Evolutionary conservation across 306 rosid species (phyloP).

Genomic region (Rubus parviflorus): DNA sequence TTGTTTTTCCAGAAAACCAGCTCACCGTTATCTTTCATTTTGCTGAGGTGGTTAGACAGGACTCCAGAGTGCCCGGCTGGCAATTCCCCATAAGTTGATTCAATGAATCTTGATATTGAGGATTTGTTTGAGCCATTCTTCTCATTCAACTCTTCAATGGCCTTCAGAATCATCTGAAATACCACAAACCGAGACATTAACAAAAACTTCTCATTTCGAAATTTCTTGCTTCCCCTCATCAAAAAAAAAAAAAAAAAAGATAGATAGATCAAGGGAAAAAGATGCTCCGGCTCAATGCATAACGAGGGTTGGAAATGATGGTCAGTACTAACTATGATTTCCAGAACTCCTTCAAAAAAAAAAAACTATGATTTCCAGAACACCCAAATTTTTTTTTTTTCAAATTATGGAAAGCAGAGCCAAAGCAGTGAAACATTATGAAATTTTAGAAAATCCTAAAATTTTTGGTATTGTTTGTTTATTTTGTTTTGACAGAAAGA

Average conservation of each 20-base stretch:
- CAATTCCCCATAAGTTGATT: constrained; percentile 64
- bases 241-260: no score
- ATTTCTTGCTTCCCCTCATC: not conserved
- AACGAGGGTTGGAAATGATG: not conserved
- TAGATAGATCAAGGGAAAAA: not conserved
- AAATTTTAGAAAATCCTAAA: not conserved
- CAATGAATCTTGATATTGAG: constrained; percentile 71
- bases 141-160: constrained; percentile 54
- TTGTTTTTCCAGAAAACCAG: constrained; percentile 71
- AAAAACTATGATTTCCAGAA: not conserved
- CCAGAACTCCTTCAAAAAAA: no score
- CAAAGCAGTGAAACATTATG: not conserved
- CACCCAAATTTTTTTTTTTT: not conserved
- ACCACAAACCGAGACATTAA: not conserved
- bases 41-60: constrained; percentile 60
- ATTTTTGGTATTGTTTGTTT: not conserved
- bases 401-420: constrained; percentile 1
- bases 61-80: constrained; percentile 63
- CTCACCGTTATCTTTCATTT: constrained; percentile 61
- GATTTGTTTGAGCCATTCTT: constrained; percentile 72
- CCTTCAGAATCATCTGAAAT: constrained; percentile 67
- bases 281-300: not conserved
- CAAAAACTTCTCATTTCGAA: not conserved
- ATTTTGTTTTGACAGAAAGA: not conserved
- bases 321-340: not conserved